Conservation (phyloP, 495 filamentous ascomycete genomes). For the Trichoderma orchidacearum region DNA sequence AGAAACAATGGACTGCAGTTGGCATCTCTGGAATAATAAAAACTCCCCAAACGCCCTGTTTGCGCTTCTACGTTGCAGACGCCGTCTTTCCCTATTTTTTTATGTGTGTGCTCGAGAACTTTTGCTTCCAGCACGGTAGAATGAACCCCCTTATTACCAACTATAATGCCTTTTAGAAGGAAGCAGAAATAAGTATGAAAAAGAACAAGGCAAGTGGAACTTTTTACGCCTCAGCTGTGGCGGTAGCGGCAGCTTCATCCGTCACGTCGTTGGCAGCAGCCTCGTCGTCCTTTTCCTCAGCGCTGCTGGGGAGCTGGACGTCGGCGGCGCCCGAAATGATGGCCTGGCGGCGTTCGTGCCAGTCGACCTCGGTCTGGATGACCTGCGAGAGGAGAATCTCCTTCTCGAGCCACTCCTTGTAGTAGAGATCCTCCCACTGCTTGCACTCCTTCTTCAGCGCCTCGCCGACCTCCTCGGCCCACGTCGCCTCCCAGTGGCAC, state of each 20-base stretch:
- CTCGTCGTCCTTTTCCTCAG: neutral
- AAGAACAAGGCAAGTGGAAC: too few species aligned
- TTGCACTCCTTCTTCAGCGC: conserved; percentile 50
- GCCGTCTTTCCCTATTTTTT: neutral
- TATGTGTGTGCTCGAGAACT: too few species aligned
- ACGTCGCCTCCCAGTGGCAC: conserved; percentile 64
- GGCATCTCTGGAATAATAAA: neutral
- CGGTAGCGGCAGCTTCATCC: neutral
- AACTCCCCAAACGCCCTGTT: conserved; percentile 1
- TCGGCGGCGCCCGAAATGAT: conserved; percentile 24
- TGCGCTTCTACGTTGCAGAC: neutral
- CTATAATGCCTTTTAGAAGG: too few species aligned
- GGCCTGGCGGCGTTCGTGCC: conserved; percentile 26
- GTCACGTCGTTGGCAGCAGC: neutral
- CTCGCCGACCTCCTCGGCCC: conserved; percentile 61
- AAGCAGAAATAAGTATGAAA: too few species aligned
- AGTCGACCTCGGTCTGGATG: conserved; percentile 36
- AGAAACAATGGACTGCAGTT: neutral
- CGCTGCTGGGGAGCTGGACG: conserved; percentile 6
- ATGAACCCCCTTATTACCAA: too few species aligned
- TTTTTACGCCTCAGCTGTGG: neutral
- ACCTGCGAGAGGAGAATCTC: conserved; percentile 49
- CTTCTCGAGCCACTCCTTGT: conserved; percentile 75
- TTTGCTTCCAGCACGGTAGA: too few species aligned
- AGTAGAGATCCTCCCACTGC: conserved; percentile 48